Conservation (phyloP, 2,329 filamentous ascomycete genomes). For the Lasiodiplodia theobromae region DNA sequence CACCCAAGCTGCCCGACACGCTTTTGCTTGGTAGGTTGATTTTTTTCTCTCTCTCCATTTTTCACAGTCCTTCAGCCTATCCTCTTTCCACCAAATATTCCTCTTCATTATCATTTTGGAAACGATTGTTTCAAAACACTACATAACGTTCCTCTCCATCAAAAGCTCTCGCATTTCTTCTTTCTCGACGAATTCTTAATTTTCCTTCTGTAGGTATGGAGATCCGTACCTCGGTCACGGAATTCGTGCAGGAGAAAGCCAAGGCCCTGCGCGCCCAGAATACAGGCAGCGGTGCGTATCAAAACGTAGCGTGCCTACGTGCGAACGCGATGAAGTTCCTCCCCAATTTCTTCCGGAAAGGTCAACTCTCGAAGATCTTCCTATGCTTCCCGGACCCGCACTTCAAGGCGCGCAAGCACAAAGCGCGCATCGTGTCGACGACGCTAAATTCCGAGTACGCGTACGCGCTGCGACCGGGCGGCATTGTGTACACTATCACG, state of each 20-base stretch:
- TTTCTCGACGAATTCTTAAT: not conserved
- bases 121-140: not conserved
- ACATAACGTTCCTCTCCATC: not conserved
- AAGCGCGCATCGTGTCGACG: conserved; percentile 89
- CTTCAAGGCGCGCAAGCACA: conserved; percentile 97
- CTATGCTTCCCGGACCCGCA: conserved; percentile 98
- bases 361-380: conserved; percentile 88
- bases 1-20: conserved; percentile 79
- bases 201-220: conserved; percentile 73
- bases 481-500: conserved; percentile 93
- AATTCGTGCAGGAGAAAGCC: conserved; percentile 89
- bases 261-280: conserved; percentile 77
- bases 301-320: conserved; percentile 88
- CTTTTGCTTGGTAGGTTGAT: conserved; percentile 75
- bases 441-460: conserved; percentile 94
- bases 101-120: not conserved
- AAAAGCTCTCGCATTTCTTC: not conserved
- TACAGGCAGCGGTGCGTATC: conserved; percentile 63
- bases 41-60: not conserved
- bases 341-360: conserved; percentile 91
- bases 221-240: conserved; percentile 87
- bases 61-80: conserved; percentile 7
- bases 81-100: not conserved
- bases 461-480: conserved; percentile 81
- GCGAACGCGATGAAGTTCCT: conserved; percentile 99